Conservation (phyloP, 306 rosid genomes). For the Begonia masoniana region DNA sequence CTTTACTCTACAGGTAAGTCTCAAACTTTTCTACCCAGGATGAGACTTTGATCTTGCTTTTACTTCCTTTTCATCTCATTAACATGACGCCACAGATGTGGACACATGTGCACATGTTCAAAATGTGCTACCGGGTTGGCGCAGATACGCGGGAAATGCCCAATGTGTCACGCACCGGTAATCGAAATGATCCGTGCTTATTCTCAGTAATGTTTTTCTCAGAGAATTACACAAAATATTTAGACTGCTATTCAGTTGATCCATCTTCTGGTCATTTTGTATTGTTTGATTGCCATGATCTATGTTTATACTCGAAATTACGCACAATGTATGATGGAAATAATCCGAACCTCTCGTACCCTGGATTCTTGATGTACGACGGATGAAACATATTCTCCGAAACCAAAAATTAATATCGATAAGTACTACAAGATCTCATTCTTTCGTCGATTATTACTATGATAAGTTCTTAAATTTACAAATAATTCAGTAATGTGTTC, state of each 20-base stretch:
- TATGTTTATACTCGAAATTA: not conserved
- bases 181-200: slow-evolving; percentile 90
- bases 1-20: slow-evolving; percentile 82
- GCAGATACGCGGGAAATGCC: slow-evolving; percentile 57
- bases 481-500: too few species aligned
- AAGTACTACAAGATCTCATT: too few species aligned
- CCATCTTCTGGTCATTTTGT: not conserved
- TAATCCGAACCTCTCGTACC: too few species aligned
- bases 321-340: too few species aligned
- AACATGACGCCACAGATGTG: slow-evolving; percentile 46
- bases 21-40: not conserved
- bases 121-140: slow-evolving; percentile 74
- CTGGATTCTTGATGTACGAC: too few species aligned
- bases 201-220: slow-evolving; percentile 24
- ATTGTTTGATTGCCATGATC: not conserved
- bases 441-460: too few species aligned
- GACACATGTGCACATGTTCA: slow-evolving; percentile 94
- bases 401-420: too few species aligned
- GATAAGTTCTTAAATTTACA: too few species aligned
- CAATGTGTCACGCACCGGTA: slow-evolving; percentile 93
- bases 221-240: not conserved
- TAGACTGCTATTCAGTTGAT: slow-evolving; percentile 6
- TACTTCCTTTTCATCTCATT: not conserved
- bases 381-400: too few species aligned
- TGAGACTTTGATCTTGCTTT: not conserved